These are phyloP conservation scores for Aschersonia sp. DNA, from an alignment of 2,329 filamentous ascomycete species.

Conservation along the genomic window DNA sequence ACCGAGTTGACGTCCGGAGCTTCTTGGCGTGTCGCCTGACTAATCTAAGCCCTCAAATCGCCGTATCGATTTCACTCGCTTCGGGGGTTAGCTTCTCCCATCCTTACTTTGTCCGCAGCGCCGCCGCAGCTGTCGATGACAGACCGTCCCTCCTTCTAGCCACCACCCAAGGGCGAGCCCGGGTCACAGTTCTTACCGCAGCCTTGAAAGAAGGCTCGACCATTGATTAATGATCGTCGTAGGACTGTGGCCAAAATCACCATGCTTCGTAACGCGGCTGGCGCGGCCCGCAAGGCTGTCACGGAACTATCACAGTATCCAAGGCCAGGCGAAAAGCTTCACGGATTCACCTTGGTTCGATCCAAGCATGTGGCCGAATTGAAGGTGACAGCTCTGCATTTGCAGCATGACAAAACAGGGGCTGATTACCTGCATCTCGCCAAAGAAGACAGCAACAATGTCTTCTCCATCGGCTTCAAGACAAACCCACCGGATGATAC, in stretches of 20 bases:
- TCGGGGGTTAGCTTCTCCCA: too few species aligned
- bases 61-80: too few species aligned
- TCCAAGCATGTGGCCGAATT: constrained; percentile 89
- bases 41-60: too few species aligned
- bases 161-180: too few species aligned
- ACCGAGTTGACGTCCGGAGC: too few species aligned
- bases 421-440: constrained; percentile 94
- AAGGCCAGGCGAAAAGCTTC: constrained; percentile 67
- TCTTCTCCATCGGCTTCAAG: constrained; percentile 98
- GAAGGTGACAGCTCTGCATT: constrained; percentile 76
- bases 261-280: constrained; percentile 40
- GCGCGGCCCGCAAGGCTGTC: constrained; percentile 45
- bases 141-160: too few species aligned
- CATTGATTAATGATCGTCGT: background rate
- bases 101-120: too few species aligned
- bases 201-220: too few species aligned
- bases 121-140: too few species aligned
- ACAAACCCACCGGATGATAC: constrained; percentile 96
- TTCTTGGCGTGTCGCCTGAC: too few species aligned
- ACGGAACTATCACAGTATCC: constrained; percentile 66
- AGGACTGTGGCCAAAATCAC: constrained; percentile 2
- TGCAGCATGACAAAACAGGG: constrained; percentile 88
- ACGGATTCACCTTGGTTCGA: constrained; percentile 84
- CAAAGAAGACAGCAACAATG: constrained; percentile 94
- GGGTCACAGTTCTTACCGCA: too few species aligned